phyloP scores from a whole-genome alignment of 305 asterid species.

The Euphrasia arctica region DNA sequence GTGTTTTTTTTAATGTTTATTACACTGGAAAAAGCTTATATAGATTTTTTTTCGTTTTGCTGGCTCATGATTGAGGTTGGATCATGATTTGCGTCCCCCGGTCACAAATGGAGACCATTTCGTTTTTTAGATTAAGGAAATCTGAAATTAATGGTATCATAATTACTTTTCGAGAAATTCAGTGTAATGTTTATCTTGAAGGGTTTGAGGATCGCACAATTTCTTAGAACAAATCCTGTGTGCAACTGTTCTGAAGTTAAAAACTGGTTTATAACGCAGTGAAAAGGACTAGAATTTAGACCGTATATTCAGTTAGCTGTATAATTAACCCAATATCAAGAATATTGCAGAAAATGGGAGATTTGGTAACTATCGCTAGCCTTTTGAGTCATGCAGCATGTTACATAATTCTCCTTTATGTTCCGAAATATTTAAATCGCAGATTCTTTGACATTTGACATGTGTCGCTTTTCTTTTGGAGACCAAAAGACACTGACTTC shows the following conservation, averaged over 20 bases:
- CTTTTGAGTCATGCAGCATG: background rate
- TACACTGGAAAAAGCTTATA: background rate
- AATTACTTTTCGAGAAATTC: background rate
- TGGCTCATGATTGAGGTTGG: background rate
- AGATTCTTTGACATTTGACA: conserved; percentile 11
- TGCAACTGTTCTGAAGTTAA: background rate
- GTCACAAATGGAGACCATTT: background rate
- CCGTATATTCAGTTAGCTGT: background rate
- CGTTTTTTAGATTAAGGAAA: conserved; percentile 7
- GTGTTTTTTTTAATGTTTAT: conserved; percentile 3
- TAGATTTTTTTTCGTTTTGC: conserved; percentile 9
- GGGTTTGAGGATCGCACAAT: background rate
- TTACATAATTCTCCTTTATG: conserved; percentile 4
- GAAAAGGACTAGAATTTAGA: no score
- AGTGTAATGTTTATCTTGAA: conserved; percentile 1
- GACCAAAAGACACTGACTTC: conserved; percentile 6
- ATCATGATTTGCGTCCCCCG: background rate
- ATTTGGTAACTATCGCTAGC: conserved; percentile 2
- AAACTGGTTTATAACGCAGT: no score
- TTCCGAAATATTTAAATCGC: conserved; percentile 1
- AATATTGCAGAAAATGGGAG: background rate
- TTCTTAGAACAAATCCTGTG: background rate
- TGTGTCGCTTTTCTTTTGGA: conserved; percentile 15
- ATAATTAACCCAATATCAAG: background rate
- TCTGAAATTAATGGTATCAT: conserved; percentile 3